These are phyloP conservation scores for Diaporthe sp. DNA, from an alignment of 2,329 filamentous ascomycete genomes.

Conservation along the genomic window DNA sequence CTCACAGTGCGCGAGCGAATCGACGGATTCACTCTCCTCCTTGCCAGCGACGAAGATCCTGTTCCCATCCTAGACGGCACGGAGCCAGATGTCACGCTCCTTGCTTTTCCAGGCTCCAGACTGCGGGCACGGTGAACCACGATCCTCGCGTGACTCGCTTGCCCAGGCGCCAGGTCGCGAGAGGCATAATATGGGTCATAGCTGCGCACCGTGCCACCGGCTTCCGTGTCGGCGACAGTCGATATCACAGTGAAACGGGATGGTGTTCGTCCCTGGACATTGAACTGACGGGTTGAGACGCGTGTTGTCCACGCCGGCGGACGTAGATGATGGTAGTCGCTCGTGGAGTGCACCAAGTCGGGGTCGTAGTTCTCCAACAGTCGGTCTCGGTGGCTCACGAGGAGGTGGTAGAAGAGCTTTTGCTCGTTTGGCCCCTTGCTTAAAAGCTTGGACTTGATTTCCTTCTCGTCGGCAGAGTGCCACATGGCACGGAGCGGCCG, in stretches of 20 bases:
- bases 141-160: conserved; percentile 75
- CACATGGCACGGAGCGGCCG: conserved; percentile 90
- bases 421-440: conserved; percentile 84
- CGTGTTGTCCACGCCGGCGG: conserved; percentile 70
- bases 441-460: conserved; percentile 77
- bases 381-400: conserved; percentile 85
- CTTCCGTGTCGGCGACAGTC: conserved; percentile 66
- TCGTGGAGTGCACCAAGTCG: conserved; percentile 85
- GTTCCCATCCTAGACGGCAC: conserved; percentile 39
- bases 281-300: conserved; percentile 73
- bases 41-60: conserved; percentile 42
- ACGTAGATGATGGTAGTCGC: conserved; percentile 88
- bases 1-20: conserved; percentile 40
- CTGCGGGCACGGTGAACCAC: conserved; percentile 70
- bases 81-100: conserved; percentile 53
- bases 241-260: conserved; percentile 77
- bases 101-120: conserved; percentile 47
- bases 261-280: conserved; percentile 65
- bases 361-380: conserved; percentile 90
- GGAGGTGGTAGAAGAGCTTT: conserved; percentile 90
- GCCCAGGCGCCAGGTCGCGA: conserved; percentile 58
- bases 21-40: conserved; percentile 34
- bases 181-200: conserved; percentile 90
- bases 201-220: conserved; percentile 68
- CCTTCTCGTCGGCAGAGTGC: conserved; percentile 85